phyloP scores from a whole-genome alignment of 225 moss, liverwort and hornwort species.

The Antitrichia curtipendula region DNA sequence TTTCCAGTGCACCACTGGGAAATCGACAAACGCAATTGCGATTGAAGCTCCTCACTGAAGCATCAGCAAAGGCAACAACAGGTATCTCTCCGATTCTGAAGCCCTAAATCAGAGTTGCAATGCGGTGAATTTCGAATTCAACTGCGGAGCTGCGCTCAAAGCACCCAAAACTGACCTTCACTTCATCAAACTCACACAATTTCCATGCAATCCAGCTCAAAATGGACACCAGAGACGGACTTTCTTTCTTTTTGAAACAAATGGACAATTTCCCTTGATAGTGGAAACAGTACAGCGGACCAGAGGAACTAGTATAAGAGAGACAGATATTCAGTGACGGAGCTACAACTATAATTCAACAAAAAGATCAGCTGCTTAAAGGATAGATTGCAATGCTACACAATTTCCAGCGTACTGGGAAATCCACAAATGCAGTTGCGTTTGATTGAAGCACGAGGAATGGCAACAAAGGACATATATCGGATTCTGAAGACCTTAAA shows the following conservation, averaged over 20 bases:
- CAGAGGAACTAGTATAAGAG: too few relatives aligned
- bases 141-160: not conserved
- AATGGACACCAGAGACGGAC: too few relatives aligned
- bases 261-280: too few relatives aligned
- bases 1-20: not conserved
- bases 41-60: not conserved
- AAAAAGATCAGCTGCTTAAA: too few relatives aligned
- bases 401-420: not conserved
- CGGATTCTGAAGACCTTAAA: not conserved
- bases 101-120: not conserved
- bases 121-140: not conserved
- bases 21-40: too few relatives aligned
- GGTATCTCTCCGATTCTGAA: not conserved
- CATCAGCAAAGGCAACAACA: not conserved
- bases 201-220: not conserved
- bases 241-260: too few relatives aligned
- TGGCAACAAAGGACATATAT: too few relatives aligned
- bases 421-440: not conserved
- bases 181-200: too few relatives aligned
- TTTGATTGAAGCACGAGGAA: not conserved
- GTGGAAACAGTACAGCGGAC: too few relatives aligned
- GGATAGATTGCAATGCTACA: too few relatives aligned
- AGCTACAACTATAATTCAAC: too few relatives aligned
- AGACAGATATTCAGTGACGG: too few relatives aligned
- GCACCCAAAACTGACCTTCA: not conserved